Conservation (phyloP, 768 basidiomycete species). For the Russula foetens region DNA sequence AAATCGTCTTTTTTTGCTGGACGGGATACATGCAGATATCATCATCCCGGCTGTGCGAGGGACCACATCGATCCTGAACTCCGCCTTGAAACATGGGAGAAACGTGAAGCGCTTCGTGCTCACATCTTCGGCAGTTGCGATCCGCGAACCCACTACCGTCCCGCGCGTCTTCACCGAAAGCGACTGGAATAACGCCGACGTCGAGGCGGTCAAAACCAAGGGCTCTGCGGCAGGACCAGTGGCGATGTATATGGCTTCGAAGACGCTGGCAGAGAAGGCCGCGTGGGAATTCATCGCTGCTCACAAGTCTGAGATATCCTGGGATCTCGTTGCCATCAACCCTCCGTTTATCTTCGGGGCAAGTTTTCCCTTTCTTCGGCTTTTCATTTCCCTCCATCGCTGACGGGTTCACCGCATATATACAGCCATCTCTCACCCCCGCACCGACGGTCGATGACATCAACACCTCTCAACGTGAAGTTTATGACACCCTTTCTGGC, state of each 20-base stretch:
- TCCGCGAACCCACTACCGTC: conserved; percentile 25
- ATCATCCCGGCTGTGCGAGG: conserved; percentile 69
- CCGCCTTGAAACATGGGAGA: conserved; percentile 47
- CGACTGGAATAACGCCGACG: conserved; percentile 47
- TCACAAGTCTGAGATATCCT: conserved; percentile 35
- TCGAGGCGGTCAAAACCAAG: conserved; percentile 38
- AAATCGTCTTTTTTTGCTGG: background rate
- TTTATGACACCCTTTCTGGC: conserved; percentile 5
- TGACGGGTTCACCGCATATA: too few species aligned
- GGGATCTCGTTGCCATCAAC: conserved; percentile 47
- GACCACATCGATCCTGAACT: conserved; percentile 53
- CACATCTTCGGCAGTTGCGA: conserved; percentile 48
- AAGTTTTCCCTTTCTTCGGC: background rate
- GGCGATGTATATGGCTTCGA: conserved; percentile 47
- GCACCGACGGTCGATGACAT: conserved; percentile 7
- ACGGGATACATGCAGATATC: conserved; percentile 36
- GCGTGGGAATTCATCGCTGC: conserved; percentile 44
- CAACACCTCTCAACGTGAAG: conserved; percentile 7
- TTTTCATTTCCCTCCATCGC: too few species aligned
- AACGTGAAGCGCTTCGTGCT: conserved; percentile 54
- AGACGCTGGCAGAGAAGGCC: conserved; percentile 52
- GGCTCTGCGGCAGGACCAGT: conserved; percentile 35
- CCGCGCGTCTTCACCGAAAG: conserved; percentile 20
- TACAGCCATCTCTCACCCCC: conserved; percentile 26
- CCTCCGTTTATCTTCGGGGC: conserved; percentile 35